Evolutionary conservation across 495 filamentous ascomycete genomes (phyloP), one percentile per base, ranked within the genome.

Genomic region (Penicillium tannophilum): DNA sequence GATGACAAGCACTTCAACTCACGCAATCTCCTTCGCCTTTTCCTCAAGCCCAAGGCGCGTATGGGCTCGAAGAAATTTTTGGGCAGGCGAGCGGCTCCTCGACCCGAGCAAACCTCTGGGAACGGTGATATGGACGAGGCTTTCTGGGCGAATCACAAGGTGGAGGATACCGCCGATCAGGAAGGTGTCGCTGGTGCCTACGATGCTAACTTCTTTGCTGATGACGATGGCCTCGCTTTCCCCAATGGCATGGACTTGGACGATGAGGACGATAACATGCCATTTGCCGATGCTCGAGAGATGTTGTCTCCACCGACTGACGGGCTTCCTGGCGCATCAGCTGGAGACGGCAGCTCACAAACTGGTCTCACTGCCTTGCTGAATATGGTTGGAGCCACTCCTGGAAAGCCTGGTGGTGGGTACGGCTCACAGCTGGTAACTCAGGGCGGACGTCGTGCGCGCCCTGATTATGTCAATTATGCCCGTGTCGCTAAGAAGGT

Each of bases 1-100:
- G 94, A 99, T 65, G 94, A 99, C 76, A 97, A 97, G 70, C 95
- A 98, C 66, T 99, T 99, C 79, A 94, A 93, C 75, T 97, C 93
- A 6, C 87, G 86, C 61, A 90, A 96, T 65, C 79, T 99, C 9
- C 82, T 98, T 7, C 87, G 84, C 47, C 81, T 98, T 4, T 99
- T 98, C 81, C 79, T 98, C 28, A 99, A 99, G 68, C 94, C 94
- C 6, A 96, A 93, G 63, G 90, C 92, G 6, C 83, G 86, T 36
- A 80, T 95, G 68, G 80, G 84, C 35, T 79, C 83, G 52, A 83
- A 82, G 65, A 86, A 79, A 63, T 61, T 78, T 12, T 35, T 69
- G 6, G 75, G 75, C 26, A 74, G 79, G 48, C 68, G 66, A 12
- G 77, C 76, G 55, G 77, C 73, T 36, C 59, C 63, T 6, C 72